Evolutionary conservation across 176 grass and related monocot genomes (phyloP), one percentile per base, ranked within the genome.

Genomic region (Eleusine coracana): DNA sequence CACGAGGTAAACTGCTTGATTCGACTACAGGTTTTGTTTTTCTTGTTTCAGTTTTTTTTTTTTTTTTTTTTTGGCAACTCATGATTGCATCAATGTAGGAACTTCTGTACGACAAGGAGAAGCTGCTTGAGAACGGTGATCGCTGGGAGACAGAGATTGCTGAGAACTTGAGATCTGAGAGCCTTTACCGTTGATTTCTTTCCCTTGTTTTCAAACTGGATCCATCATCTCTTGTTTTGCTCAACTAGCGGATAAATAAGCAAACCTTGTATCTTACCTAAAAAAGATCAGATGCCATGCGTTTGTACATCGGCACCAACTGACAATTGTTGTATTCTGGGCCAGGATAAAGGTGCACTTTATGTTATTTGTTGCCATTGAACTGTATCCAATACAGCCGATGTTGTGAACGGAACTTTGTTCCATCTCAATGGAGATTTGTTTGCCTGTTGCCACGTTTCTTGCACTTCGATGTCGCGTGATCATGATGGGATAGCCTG

Each of bases 51-150:
- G 48, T 14, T 15, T 69, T 15, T 79, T 83, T 13, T 17, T 42
- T 14, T 15, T 69, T 15, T 15, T 69, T 15, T 79, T 83, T 13
- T 18, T 42, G 13, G n/a, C 10, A 80, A 70, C 5, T 34, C 56
- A 44, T 84, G 42, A 52, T 28, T 46, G 2, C 3, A 21, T 23
- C 27, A 13, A 60, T 78, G 7, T 67, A 99, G 96, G 96, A 99
- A 84, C 68, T 99, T 81, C 77, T 99, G 55, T 99, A 99, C 10
- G 96, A 99, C 91, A 99, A 99, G 93, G 96, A 96, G 89, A 99
- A 99, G 54, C 70, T 99, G 68, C 89, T 99, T 10, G 96, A 99
- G 73, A 99, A 99, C 21, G 96, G 96, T 6, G 93, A 99, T 44
- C 91, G 93, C 25, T 96, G 96, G 96, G 96, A 96, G 78, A 99